Base-by-base conservation (phyloP, 192 early-diverging fungal genomes). In the Coemansia aciculifera region DNA sequence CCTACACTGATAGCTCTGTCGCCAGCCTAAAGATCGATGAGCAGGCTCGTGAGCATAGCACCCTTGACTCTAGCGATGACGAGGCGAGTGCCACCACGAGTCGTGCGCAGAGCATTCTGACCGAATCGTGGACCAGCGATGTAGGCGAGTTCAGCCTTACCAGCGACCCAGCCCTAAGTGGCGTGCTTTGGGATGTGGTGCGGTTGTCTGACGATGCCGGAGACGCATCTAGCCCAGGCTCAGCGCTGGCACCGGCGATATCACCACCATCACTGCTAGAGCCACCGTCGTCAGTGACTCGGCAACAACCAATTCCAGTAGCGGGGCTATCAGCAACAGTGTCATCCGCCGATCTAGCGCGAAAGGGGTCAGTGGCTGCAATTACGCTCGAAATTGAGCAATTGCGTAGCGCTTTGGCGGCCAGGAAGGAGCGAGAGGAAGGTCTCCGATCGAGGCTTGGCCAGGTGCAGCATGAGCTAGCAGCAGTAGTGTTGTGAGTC, bases 171-270 rank as follows among this genome's bases (percentile, higher is more conserved):
- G 72, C 66, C 0, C 51, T 72, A n/a, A 83, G 69, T 48, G 81
- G 81, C 56, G 81, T 78, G 11, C 54, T 75, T 21, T 83, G 81
- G 81, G 81, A 83, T 27, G 81, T 83, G 12, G 73, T 83, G 13
- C 75, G 59, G 54, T 64, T 83, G 51, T 66, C 80, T 5, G 60
- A 63, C 17, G 74, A 63, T 0, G 64, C 66, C 12, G 59, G 36
- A 21, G 36, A 37, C 59, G 10, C 59, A 3, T 38, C 59, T 19
- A 60, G 59, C 19, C 59, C 59, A 1, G 59, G 19, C n/a, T 60
- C 59, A 39, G 23, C 62, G 29, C 29, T 43, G n/a, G 42, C 31
- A 34, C 34, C 59, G 60, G 63, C 27, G 11, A 12, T 27, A 17
- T 42, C 43, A 56, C 40, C 62, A 7, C 44, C 36, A 6, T 17